These are phyloP conservation scores for Keithomyces neogunnii DNA, from an alignment of 2,329 filamentous ascomycete genomes.

Conservation along the genomic window DNA sequence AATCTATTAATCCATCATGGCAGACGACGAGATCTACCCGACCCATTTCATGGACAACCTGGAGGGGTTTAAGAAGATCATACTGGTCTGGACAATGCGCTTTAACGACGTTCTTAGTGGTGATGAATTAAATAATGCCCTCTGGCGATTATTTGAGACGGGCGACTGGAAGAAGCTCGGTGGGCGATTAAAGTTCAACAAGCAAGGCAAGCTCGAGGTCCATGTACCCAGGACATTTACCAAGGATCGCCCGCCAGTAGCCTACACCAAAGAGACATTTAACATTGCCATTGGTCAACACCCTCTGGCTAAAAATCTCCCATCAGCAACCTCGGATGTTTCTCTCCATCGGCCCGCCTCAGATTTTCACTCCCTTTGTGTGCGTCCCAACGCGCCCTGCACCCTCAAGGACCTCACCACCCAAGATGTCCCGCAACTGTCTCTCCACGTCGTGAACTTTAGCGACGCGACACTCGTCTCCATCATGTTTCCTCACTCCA, in stretches of 20 bases:
- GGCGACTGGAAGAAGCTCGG: constrained; percentile 35
- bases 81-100: background rate
- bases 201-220: constrained; percentile 21
- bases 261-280: constrained; percentile 29
- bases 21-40: constrained; percentile 2
- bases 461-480: constrained; percentile 39
- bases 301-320: constrained; percentile 27
- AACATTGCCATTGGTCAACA: constrained; percentile 31
- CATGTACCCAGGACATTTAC: constrained; percentile 25
- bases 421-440: constrained; percentile 35
- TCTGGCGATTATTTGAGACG: constrained; percentile 26
- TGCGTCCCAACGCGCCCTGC: background rate
- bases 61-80: background rate
- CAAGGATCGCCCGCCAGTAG: constrained; percentile 26
- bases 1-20: background rate
- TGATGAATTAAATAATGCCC: constrained; percentile 22
- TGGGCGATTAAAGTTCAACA: constrained; percentile 13
- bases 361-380: background rate
- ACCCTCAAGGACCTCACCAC: constrained; percentile 30
- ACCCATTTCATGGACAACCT: constrained; percentile 2
- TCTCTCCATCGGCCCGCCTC: background rate
- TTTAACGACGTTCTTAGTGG: constrained; percentile 24
- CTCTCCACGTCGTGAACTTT: constrained; percentile 40
- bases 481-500: constrained; percentile 36
- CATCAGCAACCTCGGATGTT: constrained; percentile 15